phyloP scores from a whole-genome alignment of 331 rosid species.

The Phaseolus coccineus region DNA sequence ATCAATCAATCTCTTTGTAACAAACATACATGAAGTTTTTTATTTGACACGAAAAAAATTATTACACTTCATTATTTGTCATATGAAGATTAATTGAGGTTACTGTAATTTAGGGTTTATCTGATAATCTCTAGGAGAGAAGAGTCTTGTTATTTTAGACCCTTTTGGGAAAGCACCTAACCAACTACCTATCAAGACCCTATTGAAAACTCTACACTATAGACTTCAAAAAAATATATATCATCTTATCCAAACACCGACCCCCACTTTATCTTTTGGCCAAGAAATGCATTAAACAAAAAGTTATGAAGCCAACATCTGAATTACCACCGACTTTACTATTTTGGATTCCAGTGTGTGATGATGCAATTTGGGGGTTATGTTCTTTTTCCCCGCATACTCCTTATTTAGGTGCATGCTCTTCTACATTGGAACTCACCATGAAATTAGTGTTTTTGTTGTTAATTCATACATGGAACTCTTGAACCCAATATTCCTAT shows the following conservation, averaged over 20 bases:
- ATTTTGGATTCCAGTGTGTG: not conserved
- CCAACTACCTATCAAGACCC: conserved; percentile 8
- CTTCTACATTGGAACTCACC: not conserved
- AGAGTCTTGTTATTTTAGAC: conserved; percentile 8
- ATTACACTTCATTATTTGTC: not conserved
- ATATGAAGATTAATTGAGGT: too few species aligned
- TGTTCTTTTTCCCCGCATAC: not conserved
- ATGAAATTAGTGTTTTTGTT: not conserved
- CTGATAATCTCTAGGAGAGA: not conserved
- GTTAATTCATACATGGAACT: not conserved
- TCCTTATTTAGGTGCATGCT: not conserved
- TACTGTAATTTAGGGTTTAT: too few species aligned
- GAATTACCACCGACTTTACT: conserved; percentile 4
- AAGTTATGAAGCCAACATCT: not conserved
- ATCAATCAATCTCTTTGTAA: too few species aligned
- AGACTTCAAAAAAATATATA: not conserved
- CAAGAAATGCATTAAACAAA: not conserved
- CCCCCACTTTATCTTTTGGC: conserved; percentile 23
- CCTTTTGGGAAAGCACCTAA: conserved; percentile 24
- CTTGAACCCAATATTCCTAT: not conserved
- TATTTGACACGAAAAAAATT: not conserved
- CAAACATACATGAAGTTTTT: not conserved
- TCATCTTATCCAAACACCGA: conserved; percentile 14
- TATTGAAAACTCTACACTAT: not conserved
- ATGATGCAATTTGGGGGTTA: not conserved